Evolutionary conservation across 176 grass and related monocot species (phyloP).

Genomic region (Microstegium vimineum): DNA sequence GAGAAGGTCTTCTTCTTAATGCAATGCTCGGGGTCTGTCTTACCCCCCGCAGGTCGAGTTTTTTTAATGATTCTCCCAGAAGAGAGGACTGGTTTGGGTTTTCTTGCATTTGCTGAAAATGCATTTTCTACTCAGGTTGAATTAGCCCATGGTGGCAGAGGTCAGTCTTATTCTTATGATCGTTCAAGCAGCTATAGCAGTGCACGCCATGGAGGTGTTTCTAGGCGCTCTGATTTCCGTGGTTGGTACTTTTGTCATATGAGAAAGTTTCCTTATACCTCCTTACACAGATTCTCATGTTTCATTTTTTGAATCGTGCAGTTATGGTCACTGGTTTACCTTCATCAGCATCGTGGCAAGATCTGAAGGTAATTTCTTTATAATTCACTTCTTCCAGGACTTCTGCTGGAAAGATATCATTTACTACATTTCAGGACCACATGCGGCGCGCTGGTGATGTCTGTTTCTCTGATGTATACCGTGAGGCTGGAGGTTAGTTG

Average conservation of each 20-base stretch:
- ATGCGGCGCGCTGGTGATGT: slow-evolving; percentile 90
- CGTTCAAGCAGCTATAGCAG: slow-evolving; percentile 68
- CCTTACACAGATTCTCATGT: neutral
- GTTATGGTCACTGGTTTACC: slow-evolving; percentile 89
- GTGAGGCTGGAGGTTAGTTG: slow-evolving; percentile 68
- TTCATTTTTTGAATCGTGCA: slow-evolving; percentile 33
- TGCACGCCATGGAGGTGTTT: slow-evolving; percentile 54
- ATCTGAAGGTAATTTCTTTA: slow-evolving; percentile 66
- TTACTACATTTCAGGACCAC: slow-evolving; percentile 58
- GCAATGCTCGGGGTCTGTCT: too few species aligned
- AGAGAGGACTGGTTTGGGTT: neutral
- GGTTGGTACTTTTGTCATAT: slow-evolving; percentile 39
- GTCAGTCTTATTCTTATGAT: slow-evolving; percentile 74
- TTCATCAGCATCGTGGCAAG: slow-evolving; percentile 96
- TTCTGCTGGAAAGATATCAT: neutral
- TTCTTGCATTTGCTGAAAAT: neutral
- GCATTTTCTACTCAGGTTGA: slow-evolving; percentile 63
- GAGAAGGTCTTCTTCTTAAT: too few species aligned
- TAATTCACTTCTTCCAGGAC: neutral
- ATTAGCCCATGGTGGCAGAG: slow-evolving; percentile 87
- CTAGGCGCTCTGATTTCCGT: slow-evolving; percentile 74
- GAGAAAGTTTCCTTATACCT: neutral
- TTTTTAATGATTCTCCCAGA: neutral
- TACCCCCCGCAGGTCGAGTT: too few species aligned
- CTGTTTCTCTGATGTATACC: slow-evolving; percentile 94